phyloP scores from a whole-genome alignment of 1,284 basidiomycete species.

The Austroboletus niveus region DNA sequence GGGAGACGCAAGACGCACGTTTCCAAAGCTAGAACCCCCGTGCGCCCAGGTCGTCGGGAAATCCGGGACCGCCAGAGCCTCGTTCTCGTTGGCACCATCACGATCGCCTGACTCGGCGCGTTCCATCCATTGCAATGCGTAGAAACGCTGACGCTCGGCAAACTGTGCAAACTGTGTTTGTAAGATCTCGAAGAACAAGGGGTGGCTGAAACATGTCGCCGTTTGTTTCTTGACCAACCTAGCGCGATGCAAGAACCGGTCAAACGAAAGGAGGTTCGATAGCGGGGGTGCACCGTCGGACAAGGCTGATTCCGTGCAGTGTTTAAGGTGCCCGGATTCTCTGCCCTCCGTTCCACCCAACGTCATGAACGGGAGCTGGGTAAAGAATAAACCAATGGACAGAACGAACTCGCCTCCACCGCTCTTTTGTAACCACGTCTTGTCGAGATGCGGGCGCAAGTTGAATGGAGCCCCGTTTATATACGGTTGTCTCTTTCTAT shows the following conservation, averaged over 20 bases:
- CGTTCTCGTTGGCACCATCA: not conserved
- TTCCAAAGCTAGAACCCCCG: not conserved
- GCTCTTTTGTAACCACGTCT: slow-evolving; percentile 45
- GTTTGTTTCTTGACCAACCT: slow-evolving; percentile 39
- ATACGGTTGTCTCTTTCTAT: slow-evolving; percentile 36
- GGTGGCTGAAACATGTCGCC: slow-evolving; percentile 38
- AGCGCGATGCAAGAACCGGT: slow-evolving; percentile 47
- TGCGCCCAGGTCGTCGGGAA: slow-evolving; percentile 6
- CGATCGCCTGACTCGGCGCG: not conserved
- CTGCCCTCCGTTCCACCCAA: slow-evolving; percentile 26
- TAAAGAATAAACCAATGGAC: slow-evolving; percentile 44
- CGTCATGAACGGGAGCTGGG: slow-evolving; percentile 52
- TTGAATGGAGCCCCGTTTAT: slow-evolving; percentile 48
- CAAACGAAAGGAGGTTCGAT: slow-evolving; percentile 40
- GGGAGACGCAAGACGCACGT: not conserved
- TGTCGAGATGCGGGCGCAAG: slow-evolving; percentile 50
- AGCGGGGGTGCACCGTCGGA: slow-evolving; percentile 41
- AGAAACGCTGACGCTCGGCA: slow-evolving; percentile 26
- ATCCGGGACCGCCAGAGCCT: slow-evolving; percentile 3
- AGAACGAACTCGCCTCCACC: slow-evolving; percentile 45
- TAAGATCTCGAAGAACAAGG: slow-evolving; percentile 49
- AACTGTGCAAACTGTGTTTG: slow-evolving; percentile 27
- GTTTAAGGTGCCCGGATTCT: not conserved
- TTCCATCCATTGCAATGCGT: slow-evolving; percentile 17
- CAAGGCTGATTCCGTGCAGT: slow-evolving; percentile 8